phyloP scores from a whole-genome alignment of 768 basidiomycete genomes.

The Phylloporus sp. region DNA sequence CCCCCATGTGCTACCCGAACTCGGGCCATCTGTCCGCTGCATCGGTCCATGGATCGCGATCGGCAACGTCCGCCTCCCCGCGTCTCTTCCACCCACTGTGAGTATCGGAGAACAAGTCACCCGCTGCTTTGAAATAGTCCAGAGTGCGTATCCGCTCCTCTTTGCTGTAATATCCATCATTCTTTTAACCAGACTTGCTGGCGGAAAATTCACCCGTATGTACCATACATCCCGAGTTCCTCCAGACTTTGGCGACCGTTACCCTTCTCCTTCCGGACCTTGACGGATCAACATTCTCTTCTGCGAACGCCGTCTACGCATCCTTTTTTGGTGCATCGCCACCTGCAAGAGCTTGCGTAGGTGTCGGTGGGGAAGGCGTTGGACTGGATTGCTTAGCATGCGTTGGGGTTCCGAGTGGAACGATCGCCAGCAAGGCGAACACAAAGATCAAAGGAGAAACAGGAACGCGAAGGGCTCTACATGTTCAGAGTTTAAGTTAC shows the following conservation, averaged over 20 bases:
- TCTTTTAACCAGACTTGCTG: conserved; percentile 45
- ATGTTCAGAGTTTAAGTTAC: conserved; percentile 94
- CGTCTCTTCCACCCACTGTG: conserved; percentile 39
- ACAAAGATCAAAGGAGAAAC: conserved; percentile 25
- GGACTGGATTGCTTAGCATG: conserved; percentile 82
- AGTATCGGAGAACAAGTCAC: conserved; percentile 68
- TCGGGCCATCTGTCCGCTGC: conserved; percentile 19
- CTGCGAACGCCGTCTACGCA: conserved; percentile 73
- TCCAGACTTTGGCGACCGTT: conserved; percentile 49
- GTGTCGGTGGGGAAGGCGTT: conserved; percentile 58
- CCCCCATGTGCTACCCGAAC: neutral
- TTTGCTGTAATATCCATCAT: neutral
- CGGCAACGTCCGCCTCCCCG: conserved; percentile 43
- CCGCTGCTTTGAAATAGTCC: conserved; percentile 58
- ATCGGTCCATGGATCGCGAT: conserved; percentile 67
- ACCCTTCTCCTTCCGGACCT: conserved; percentile 82
- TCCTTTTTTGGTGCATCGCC: conserved; percentile 87
- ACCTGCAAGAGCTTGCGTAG: conserved; percentile 92
- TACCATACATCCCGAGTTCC: conserved; percentile 23
- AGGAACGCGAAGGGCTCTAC: conserved; percentile 60
- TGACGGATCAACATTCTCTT: conserved; percentile 54
- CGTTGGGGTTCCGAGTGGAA: conserved; percentile 15
- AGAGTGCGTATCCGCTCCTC: conserved; percentile 41
- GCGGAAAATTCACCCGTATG: conserved; percentile 35
- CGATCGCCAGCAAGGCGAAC: conserved; percentile 9